Evolutionary conservation across 2,329 filamentous ascomycete species (phyloP).

Genomic region (Podosphaera aphanis): DNA sequence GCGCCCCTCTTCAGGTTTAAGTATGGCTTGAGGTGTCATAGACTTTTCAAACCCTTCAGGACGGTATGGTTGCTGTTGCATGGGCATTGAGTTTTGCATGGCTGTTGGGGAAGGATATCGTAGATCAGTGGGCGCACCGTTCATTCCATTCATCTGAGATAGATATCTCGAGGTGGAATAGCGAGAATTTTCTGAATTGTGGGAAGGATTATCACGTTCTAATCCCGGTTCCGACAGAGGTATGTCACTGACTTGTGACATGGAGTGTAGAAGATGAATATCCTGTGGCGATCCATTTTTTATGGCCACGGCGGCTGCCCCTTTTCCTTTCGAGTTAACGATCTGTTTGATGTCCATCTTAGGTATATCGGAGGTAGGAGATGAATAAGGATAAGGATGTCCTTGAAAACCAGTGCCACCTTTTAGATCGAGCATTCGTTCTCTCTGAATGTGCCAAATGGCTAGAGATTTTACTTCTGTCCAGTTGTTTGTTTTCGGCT

Average conservation of each 20-base stretch:
- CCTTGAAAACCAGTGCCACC: background rate
- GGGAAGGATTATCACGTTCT: conserved; percentile 16
- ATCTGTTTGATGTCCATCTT: conserved; percentile 18
- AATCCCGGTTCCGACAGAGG: conserved; percentile 16
- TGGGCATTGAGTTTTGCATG: conserved; percentile 16
- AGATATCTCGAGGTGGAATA: conserved; percentile 14
- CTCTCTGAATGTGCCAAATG: background rate
- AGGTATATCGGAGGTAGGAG: background rate
- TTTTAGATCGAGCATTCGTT: background rate
- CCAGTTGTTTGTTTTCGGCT: background rate
- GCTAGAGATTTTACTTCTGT: background rate
- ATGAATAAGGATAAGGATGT: background rate
- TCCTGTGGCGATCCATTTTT: conserved; percentile 13
- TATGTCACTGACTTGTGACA: conserved; percentile 14
- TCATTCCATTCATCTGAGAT: conserved; percentile 14
- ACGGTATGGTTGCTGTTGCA: conserved; percentile 15
- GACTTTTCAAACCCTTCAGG: conserved; percentile 12
- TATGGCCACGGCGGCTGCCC: conserved; percentile 11
- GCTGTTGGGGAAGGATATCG: conserved; percentile 17
- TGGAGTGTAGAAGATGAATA: conserved; percentile 16
- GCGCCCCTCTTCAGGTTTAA: conserved; percentile 4
- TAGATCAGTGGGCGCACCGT: conserved; percentile 12
- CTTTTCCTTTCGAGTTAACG: conserved; percentile 16
- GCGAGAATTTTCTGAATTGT: conserved; percentile 16
- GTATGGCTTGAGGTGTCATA: conserved; percentile 14